Base-by-base conservation (phyloP, 2,329 filamentous ascomycete species). In the Colletotrichum paranaense region DNA sequence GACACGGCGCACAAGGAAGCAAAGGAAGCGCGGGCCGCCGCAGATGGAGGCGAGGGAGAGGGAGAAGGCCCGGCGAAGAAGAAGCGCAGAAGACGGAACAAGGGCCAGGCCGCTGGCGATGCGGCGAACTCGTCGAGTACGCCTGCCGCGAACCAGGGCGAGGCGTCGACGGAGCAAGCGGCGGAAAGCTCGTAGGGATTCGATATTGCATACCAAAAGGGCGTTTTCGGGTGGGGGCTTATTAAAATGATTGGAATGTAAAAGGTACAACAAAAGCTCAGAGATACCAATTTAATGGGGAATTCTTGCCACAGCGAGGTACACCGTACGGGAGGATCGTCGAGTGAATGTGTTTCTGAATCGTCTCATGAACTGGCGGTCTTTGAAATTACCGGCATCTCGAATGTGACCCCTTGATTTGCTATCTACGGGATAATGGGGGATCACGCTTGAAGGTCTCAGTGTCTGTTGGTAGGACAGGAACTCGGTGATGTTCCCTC, bases 81-180 rank as follows among this genome's bases (percentile, higher is more conserved):
- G 73, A 85, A 83, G 76, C 78, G 81, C 49, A 84, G 80, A 74
- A 76, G 82, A 75, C 83, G 82, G 76, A 78, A 78, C 58, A 84
- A 82, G 73, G 72, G 76, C 24, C 78, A 76, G 73, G 63, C 16
- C 6, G 42, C 72, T 76, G 57, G 77, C 76, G 65, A 82, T 81
- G 76, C 76, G 42, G 76, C 76, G 42, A 64, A 35, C 19, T n/a
- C 42, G n/a, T 38, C 60, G 81, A 60, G 80, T 81, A 76, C 77
- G 80, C 65, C 77, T 78, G 55, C 65, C 78, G 55, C 65, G 24
- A 67, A 67, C 66, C 77, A 74, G 53, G 69, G 74, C 16, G 67
- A 70, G 35, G 32, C 68, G 5, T 59, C 76, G 32, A 76, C 58
- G 3, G 71, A 75, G 59, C 76, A 69, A 16, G 35, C 26, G 24